Conservation (phyloP, 2,329 filamentous ascomycete species). For the Aspergillus tubingensis region DNA sequence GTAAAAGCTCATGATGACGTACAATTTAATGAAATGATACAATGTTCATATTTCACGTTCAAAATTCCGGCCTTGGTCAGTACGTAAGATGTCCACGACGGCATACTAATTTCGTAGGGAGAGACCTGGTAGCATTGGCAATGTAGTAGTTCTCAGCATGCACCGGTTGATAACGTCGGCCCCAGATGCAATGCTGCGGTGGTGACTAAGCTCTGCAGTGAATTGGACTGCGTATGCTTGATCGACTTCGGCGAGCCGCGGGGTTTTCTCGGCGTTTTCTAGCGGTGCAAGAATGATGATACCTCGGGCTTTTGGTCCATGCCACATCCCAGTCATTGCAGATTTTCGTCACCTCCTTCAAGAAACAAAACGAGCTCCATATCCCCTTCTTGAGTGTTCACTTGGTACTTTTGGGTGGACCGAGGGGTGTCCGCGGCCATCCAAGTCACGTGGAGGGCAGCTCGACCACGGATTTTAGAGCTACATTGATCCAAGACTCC, state of each 20-base stretch:
- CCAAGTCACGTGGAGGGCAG: conserved; percentile 24
- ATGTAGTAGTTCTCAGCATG: background rate
- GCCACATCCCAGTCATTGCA: background rate
- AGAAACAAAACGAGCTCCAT: background rate
- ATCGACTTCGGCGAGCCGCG: conserved; percentile 1
- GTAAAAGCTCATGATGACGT: conserved; percentile 31
- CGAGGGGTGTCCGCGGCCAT: conserved; percentile 4
- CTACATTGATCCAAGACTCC: conserved; percentile 24
- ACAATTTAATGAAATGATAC: conserved; percentile 33
- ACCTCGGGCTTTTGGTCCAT: background rate
- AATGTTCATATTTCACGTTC: conserved; percentile 10
- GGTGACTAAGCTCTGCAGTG: conserved; percentile 1
- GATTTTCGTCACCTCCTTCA: background rate
- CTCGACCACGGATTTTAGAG: conserved; percentile 26
- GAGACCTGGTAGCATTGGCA: no score
- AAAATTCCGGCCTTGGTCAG: no score
- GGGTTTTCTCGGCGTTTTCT: background rate
- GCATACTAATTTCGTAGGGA: background rate
- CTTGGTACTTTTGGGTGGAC: background rate
- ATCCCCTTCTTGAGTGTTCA: background rate
- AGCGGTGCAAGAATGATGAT: background rate
- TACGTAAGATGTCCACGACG: background rate
- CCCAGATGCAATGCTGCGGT: background rate
- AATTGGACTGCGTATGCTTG: background rate
- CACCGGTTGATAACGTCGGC: background rate